Conservation (phyloP, 108 stramenopile species). For the Cafeteria roenbergensis region DNA sequence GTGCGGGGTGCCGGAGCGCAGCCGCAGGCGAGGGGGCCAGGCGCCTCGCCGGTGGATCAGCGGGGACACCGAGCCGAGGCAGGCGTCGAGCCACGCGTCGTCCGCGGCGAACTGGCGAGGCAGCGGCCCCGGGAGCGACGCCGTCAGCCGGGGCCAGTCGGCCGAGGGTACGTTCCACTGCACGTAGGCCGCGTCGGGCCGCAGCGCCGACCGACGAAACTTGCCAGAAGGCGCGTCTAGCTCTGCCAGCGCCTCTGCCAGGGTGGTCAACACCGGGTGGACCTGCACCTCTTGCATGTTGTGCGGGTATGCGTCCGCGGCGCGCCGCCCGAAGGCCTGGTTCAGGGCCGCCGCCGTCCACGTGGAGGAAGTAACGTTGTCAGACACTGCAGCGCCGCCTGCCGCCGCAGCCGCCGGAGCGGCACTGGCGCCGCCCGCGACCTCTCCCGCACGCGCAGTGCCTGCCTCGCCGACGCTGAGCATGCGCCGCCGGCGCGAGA, state of each 20-base stretch:
- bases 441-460: too few relatives aligned
- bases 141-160: conserved; percentile 6
- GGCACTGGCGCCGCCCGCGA: too few relatives aligned
- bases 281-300: conserved; percentile 8
- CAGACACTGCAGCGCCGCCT: too few relatives aligned
- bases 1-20: too few relatives aligned
- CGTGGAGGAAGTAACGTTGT: too few relatives aligned
- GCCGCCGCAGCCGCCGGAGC: too few relatives aligned
- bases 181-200: not conserved
- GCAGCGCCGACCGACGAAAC: not conserved
- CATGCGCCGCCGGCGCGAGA: too few relatives aligned
- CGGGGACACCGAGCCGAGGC: not conserved
- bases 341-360: too few relatives aligned
- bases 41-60: too few relatives aligned
- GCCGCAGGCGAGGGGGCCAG: too few relatives aligned
- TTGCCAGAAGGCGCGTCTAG: not conserved
- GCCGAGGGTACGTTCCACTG: conserved; percentile 10
- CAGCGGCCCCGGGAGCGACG: not conserved
- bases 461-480: too few relatives aligned
- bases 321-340: too few relatives aligned
- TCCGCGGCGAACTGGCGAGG: not conserved
- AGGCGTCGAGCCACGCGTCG: conserved; percentile 11
- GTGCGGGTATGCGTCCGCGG: conserved; percentile 21
- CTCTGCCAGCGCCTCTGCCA: not conserved
- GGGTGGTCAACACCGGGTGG: not conserved